phyloP scores from a whole-genome alignment of 768 basidiomycete species.

The Melanogaster broomeanus region DNA sequence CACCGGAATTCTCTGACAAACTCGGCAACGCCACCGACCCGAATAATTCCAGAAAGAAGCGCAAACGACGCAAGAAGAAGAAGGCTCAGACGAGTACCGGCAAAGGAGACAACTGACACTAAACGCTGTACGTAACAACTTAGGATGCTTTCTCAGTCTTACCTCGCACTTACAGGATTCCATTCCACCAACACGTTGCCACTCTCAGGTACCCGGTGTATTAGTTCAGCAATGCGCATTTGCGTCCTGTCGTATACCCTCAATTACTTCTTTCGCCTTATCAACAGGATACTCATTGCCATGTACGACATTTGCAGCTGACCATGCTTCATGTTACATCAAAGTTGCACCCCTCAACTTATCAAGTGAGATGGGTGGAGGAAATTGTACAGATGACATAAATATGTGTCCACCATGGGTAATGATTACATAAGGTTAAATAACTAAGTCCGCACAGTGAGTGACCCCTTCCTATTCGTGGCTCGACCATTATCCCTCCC shows the following conservation, averaged over 20 bases:
- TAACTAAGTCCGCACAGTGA: not conserved
- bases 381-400: slow-evolving; percentile 15
- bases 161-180: not conserved
- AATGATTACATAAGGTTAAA: slow-evolving; percentile 17
- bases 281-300: slow-evolving; percentile 1
- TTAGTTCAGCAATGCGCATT: not conserved
- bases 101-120: slow-evolving; percentile 17
- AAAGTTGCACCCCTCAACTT: not conserved
- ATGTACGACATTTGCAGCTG: not conserved
- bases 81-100: slow-evolving; percentile 37
- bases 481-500: slow-evolving; percentile 7
- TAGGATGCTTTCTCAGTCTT: not conserved
- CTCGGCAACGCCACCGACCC: slow-evolving; percentile 14
- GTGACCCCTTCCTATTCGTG: slow-evolving; percentile 7
- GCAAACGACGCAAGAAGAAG: slow-evolving; percentile 55
- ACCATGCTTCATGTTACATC: not conserved
- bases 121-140: slow-evolving; percentile 16
- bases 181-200: slow-evolving; percentile 4
- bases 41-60: slow-evolving; percentile 51
- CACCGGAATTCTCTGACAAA: slow-evolving; percentile 31
- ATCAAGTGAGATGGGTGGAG: slow-evolving; percentile 1
- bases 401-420: slow-evolving; percentile 15
- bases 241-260: not conserved
- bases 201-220: not conserved
- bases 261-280: not conserved